Base-by-base conservation (phyloP, 1,284 basidiomycete genomes). In the Sphagnurus paluster region DNA sequence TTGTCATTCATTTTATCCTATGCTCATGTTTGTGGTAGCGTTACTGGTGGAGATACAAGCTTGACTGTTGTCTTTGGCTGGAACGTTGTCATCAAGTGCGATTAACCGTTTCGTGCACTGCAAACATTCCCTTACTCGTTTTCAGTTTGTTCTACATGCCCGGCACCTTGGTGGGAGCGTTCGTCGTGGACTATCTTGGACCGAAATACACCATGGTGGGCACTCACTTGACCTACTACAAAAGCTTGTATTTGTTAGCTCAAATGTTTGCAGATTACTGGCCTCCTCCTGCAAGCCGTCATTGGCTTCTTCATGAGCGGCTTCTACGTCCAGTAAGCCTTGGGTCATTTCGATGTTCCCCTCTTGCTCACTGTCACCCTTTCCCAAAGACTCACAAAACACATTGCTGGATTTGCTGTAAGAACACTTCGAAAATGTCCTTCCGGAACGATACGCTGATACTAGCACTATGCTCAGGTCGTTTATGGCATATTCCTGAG, bases 401-500 rank as follows among this genome's bases (percentile, higher is more conserved):
- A 88, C 52, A 77, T 93, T 46, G 90, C 75, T 11, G 92, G 79
- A 16, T 96, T 94, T 52, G 89, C 90, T 30, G 84, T 84, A 53
- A 54, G 71, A 61, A 16, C 8, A 32, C n/a, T n/a, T n/a, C n/a
- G 10, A n/a, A 2, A 13, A 40, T 25, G 6, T 25, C 6, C 25
- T 13, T 40, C 14, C 19, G 24, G 26, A 13, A 3, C 23, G n/a
- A n/a, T n/a, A n/a, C n/a, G n/a, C 13, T n/a, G 17, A 17, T 21
- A n/a, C 24, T 28, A 14, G 42, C n/a, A 16, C 24, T 21, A 23
- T 4, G 14, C 13, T 41, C 44, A 82, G 69, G 79, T 93, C 34
- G 71, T 97, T 7, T 97, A 96, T 58, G 93, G 94, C 7, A 82
- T 97, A 43, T 98, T 97, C 79, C 64, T 96, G 46, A 84, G 80